Percentiles rank a stretch among this genome's conserved stretches.
phyloP scores from a whole-genome alignment of 208 protist genomes.

The Acanthamoeba healyi region DNA sequence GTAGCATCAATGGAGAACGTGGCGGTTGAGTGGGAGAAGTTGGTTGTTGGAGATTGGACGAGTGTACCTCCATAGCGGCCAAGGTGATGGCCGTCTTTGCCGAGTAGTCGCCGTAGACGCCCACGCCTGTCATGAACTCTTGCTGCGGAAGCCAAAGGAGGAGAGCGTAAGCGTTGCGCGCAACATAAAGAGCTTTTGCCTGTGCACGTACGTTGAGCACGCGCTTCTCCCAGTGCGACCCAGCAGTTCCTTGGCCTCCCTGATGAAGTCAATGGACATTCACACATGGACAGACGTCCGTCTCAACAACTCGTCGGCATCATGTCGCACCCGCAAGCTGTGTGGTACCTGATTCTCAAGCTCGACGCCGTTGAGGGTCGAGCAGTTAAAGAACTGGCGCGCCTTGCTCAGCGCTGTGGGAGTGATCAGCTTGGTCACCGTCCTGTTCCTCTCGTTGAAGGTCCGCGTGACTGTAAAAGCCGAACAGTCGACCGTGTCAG shows the following conservation, averaged over 20 bases:
- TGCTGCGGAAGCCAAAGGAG: not conserved
- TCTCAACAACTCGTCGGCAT: not conserved
- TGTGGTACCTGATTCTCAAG: slow-evolving; percentile 20
- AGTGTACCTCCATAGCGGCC: slow-evolving; percentile 18
- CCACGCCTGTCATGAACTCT: slow-evolving; percentile 65
- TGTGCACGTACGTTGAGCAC: slow-evolving; percentile 7
- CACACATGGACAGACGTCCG: no score
- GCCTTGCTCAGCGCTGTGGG: not conserved
- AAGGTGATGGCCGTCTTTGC: slow-evolving; percentile 35
- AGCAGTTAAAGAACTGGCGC: not conserved
- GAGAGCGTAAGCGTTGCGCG: not conserved
- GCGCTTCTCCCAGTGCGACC: slow-evolving; percentile 66
- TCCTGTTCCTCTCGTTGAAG: not conserved
- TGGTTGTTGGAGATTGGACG: no score
- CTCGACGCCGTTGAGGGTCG: slow-evolving; percentile 36
- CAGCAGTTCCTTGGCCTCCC: slow-evolving; percentile 24
- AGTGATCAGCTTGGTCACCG: slow-evolving; percentile 34
- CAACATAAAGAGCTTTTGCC: not conserved
- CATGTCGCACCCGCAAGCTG: not conserved
- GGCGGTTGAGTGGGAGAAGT: no score
- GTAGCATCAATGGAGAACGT: not conserved
- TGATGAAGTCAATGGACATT: no score
- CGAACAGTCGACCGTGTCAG: not conserved
- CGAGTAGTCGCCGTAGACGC: not conserved
- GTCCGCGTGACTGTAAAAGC: not conserved